Evolutionary conservation across 2,329 filamentous ascomycete species (phyloP), one percentile per base, ranked within the genome.

Genomic region (Cladosporium phlei): DNA sequence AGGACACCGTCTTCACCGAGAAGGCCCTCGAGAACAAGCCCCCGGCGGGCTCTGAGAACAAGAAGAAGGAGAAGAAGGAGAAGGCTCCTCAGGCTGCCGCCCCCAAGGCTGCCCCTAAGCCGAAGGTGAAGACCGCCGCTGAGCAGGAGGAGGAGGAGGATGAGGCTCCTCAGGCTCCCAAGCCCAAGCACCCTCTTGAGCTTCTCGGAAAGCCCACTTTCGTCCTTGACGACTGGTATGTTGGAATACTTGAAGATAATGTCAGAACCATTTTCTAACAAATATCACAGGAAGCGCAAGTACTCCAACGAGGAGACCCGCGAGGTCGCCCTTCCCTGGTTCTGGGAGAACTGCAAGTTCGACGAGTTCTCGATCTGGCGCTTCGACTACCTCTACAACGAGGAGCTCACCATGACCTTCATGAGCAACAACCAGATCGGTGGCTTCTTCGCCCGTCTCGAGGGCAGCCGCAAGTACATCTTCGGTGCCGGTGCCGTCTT

Each of bases 391-490:
- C 96, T 95, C 84, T 98, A 98, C 81, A 95, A 96, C 74, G 83
- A 95, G 52, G 93, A 98, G 83, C 81, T 98, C 59, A 96, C 88
- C 66, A 77, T 93, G 72, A 86, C 86, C 66, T 98, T 98, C 86
- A 98, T 98, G 93, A 91, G 88, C 61, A 88, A 86, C 80, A 98
- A 98, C 82, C 77, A 97, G 72, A 91, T 98, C 69, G 90, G 80
- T 73, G 93, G 93, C 70, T 95, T 98, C 82, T 95, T 96, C 77
- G 80, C 82, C 70, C 93, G 93, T 79, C 88, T 98, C 52, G 93
- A 98, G 80, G 93, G 69, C 56, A 95, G 88, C 67, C 90, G 93
- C 78, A 98, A 98, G 85, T 95, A 88, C 80, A 73, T 98, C 68
- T 97, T 98, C 74, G 93, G 93, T 62, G 82, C 78, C 64, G 82